Percentiles rank a stretch among this genome's conserved stretches.
Evolutionary conservation across 73 alveolate species (phyloP).

Genomic region (Stentor coeruleus): DNA sequence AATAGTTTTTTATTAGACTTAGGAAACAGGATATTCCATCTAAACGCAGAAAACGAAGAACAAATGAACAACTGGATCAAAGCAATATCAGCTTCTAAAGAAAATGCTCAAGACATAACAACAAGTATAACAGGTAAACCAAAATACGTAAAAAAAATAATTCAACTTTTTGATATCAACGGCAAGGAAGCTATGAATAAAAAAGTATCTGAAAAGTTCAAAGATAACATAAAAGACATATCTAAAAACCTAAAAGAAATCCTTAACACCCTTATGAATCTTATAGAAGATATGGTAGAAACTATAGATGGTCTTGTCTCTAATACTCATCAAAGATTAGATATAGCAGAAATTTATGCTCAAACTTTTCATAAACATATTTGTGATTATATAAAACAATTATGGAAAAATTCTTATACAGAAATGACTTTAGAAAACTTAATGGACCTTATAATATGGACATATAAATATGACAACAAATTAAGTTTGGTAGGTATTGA

Average conservation of each 20-base stretch:
- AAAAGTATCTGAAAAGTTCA: constrained; percentile 31
- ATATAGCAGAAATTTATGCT: constrained; percentile 55
- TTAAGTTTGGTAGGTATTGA: constrained; percentile 53
- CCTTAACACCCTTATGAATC: constrained; percentile 30
- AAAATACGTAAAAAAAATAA: constrained; percentile 44
- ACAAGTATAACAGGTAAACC: constrained; percentile 55
- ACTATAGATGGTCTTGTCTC: constrained; percentile 65
- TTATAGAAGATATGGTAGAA: constrained; percentile 46
- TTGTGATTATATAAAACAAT: constrained; percentile 37
- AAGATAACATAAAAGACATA: constrained; percentile 33
- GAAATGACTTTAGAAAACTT: constrained; percentile 25
- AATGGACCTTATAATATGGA: constrained; percentile 46
- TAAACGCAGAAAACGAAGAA: constrained; percentile 56
- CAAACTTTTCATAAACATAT: constrained; percentile 44
- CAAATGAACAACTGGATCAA: constrained; percentile 62
- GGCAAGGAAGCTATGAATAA: constrained; percentile 26
- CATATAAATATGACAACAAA: constrained; percentile 35
- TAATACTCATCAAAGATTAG: constrained; percentile 47
- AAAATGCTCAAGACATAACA: constrained; percentile 48
- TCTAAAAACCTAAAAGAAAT: constrained; percentile 34
- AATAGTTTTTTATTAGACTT: constrained; percentile 58
- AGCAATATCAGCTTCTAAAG: constrained; percentile 21
- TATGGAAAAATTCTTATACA: constrained; percentile 43
- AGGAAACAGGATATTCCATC: constrained; percentile 64
- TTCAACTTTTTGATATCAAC: constrained; percentile 36